phyloP scores from a whole-genome alignment of 2,329 filamentous ascomycete genomes.

The Xylariomycetidae sp. region DNA sequence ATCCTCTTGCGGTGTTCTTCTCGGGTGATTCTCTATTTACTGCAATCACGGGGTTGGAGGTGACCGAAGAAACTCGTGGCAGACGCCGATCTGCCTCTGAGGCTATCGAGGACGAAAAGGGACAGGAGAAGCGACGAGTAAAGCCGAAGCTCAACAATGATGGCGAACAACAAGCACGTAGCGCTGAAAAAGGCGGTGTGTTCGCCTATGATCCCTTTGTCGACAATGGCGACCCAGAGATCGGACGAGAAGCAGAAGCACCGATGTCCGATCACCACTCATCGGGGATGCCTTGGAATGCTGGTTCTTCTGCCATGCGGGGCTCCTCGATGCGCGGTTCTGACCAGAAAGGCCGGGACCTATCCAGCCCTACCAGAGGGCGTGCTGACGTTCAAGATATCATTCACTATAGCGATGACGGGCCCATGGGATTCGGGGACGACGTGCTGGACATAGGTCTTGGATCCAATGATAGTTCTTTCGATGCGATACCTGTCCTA shows the following conservation, averaged over 20 bases:
- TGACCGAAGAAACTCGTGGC: constrained; percentile 14
- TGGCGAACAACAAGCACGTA: constrained; percentile 16
- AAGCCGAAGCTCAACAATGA: constrained; percentile 28
- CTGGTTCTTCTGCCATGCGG: constrained; percentile 40
- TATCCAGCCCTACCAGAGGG: constrained; percentile 35
- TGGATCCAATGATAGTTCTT: constrained; percentile 27
- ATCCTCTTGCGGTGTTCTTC: constrained; percentile 44
- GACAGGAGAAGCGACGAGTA: constrained; percentile 31
- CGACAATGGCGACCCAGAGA: constrained; percentile 18
- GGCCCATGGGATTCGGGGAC: constrained; percentile 27
- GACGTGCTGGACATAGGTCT: constrained; percentile 23
- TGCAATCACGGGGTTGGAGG: constrained; percentile 30
- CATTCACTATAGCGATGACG: constrained; percentile 43
- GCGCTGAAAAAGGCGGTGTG: constrained; percentile 21
- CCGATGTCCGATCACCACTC: constrained; percentile 63
- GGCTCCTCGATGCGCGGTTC: constrained; percentile 42
- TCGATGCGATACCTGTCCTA: constrained; percentile 19
- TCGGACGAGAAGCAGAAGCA: constrained; percentile 50
- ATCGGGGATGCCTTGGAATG: constrained; percentile 50
- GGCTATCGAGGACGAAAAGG: constrained; percentile 36
- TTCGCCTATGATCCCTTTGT: constrained; percentile 12
- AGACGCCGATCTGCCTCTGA: constrained; percentile 38
- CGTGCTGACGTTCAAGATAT: constrained; percentile 35
- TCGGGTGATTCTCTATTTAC: constrained; percentile 40
- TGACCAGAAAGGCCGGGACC: constrained; percentile 34